Evolutionary conservation across 306 rosid species (phyloP).

Genomic region (Rosa lucieae): DNA sequence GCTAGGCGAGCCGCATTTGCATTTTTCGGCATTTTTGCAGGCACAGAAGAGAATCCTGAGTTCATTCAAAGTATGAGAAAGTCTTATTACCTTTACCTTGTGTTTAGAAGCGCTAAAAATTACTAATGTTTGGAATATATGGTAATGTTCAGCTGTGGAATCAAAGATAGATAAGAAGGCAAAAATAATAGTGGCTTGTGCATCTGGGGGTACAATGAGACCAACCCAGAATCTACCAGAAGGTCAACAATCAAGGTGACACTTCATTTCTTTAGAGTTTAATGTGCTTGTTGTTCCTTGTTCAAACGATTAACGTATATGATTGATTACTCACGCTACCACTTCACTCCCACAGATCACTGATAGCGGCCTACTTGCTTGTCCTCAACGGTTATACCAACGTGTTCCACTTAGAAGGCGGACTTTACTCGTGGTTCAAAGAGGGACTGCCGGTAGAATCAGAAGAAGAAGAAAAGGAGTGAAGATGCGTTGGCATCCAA

Average conservation of each 20-base stretch:
- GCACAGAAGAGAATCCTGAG: constrained; percentile 98
- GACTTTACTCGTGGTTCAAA: constrained; percentile 81
- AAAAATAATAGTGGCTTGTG: constrained; percentile 87
- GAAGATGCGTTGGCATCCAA: background rate
- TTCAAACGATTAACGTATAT: background rate
- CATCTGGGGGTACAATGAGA: constrained; percentile 89
- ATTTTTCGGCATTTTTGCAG: constrained; percentile 90
- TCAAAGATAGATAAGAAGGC: constrained; percentile 66
- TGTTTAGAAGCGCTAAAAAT: constrained; percentile 4
- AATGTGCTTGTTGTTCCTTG: background rate
- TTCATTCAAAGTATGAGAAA: constrained; percentile 58
- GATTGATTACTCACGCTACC: background rate
- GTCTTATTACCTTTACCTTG: background rate
- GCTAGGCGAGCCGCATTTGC: constrained; percentile 98
- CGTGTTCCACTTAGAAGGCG: constrained; percentile 93
- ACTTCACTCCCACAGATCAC: constrained; percentile 55
- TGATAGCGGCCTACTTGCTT: constrained; percentile 95
- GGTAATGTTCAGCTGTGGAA: constrained; percentile 57
- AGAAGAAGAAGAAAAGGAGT: constrained; percentile 32
- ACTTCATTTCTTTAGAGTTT: background rate
- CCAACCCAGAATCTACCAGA: constrained; percentile 94
- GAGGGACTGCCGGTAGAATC: constrained; percentile 63
- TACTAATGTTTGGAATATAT: constrained; percentile 14
- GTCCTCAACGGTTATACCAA: constrained; percentile 80
- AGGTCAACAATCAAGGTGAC: constrained; percentile 93